Base-by-base conservation (phyloP, 2,329 filamentous ascomycete genomes). In the Curvularia spicifera region DNA sequence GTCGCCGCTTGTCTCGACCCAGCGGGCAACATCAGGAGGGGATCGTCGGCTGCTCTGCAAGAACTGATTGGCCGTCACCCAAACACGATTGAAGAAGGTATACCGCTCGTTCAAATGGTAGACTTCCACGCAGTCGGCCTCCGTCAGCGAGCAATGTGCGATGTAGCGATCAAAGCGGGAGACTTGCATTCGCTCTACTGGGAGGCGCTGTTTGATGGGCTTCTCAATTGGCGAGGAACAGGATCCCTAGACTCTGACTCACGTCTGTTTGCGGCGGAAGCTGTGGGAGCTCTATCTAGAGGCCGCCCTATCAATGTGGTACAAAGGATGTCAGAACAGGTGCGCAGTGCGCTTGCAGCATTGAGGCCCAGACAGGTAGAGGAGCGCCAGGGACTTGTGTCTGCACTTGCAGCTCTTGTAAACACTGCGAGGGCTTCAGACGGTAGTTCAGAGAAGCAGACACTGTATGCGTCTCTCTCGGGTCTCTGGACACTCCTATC, bases 111-210 rank as follows among this genome's bases (percentile, higher is more conserved):
- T 0, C 95, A 98, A 72, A 85, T 86, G 1, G 91, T 98, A 1
- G 95, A 99, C 72, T 99, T 97, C 71, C 93, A 97, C 73, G 87
- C 91, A 37, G 93, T 99, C 20, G 94, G 95, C 2, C 84, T 96
- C n/a, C 85, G 94, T 24, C 89, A 90, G 15, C 85, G 91, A 64
- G 94, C 93, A 3, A 89, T 97, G 68, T 84, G 87, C 40, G 86
- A 93, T 46, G 91, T 98, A 10, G 88, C 91, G 0, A 79, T 87
- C 12, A 83, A 84, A 37, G 89, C 90, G 0, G 86, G 91, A 0
- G 80, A 78, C n/a, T 78, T 98, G 5, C 85, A 87, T 29, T 68
- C 73, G 8, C 71, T 80, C 1, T 91, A 91, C 61, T 91, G 91
- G 74, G 81, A 84, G 46, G 87, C 90, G 0, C 78, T 97, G 3